Base-by-base conservation (phyloP, 305 asterid genomes). In the Fraxinus dipetala region DNA sequence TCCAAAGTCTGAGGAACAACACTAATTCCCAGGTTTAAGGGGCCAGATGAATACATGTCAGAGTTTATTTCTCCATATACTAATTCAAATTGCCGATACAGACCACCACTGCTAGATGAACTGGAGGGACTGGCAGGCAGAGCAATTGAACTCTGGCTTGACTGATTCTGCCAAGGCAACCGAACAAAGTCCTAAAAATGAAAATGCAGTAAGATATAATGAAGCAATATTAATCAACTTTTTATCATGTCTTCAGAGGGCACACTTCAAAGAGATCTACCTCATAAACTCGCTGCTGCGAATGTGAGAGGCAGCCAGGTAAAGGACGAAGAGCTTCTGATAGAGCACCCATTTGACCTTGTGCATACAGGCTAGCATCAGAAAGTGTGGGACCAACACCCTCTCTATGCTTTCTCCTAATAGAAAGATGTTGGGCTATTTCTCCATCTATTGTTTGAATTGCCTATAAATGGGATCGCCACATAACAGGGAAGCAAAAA, bases 201-300 rank as follows among this genome's bases (percentile, higher is more conserved):
- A 67, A 72, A 79, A 72, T 36, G 83, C 28, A 82, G 59, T 67
- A 40, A 84, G 85, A 56, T n/a, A 32, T 38, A 82, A 79, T 61
- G 28, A 73, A 31, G 72, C 36, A 69, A 79, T 22, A 72, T 77
- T 75, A 69, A 78, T 73, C 78, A 76, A 61, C 63, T 35, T 38
- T 65, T 14, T 43, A 38, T 20, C 73, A 81, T 75, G 59, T 75
- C 75, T 48, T 24, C 38, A 61, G 45, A 76, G 22, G 76, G 38
- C 31, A 85, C 48, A 32, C 24, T 56, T 63, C 81, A 31, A 81
- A 78, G 81, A 26, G 61, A 77, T 85, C 79, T 75, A 92, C 99
- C 98, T 96, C 98, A 82, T 96, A 96, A 85, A 96, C 98, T 79
- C 97, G 92, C 91, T 96, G 98, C 88, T 95, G 98, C 48, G 97